Evolutionary conservation across 2,329 filamentous ascomycete species (phyloP).

Genomic region (Metarhizium sp.): DNA sequence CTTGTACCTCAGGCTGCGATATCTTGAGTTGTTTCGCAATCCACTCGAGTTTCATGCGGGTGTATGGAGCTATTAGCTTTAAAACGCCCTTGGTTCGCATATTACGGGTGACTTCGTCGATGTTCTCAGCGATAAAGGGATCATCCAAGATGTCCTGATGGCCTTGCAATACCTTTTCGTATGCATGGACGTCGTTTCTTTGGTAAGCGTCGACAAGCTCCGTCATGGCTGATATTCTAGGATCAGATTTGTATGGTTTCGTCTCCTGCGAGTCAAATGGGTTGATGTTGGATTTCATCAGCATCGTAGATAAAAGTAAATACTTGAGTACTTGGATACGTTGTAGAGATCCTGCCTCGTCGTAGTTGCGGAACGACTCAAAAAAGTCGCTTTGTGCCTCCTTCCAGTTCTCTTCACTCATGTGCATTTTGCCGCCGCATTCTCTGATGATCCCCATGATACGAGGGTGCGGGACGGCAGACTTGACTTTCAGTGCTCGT

Average conservation of each 20-base stretch:
- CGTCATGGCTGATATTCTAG: constrained; percentile 93
- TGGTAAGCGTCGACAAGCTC: constrained; percentile 95
- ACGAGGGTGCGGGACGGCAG: constrained; percentile 95
- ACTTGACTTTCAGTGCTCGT: constrained; percentile 81
- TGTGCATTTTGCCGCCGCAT: constrained; percentile 99
- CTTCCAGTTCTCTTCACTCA: constrained; percentile 99
- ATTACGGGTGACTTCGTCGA: constrained; percentile 95
- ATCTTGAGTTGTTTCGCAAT: constrained; percentile 86
- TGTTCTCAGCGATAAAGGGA: constrained; percentile 96
- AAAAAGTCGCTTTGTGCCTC: constrained; percentile 97
- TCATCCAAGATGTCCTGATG: constrained; percentile 87
- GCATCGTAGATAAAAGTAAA: constrained; percentile 90
- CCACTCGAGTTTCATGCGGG: constrained; percentile 78
- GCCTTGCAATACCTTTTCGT: constrained; percentile 77
- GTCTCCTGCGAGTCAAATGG: constrained; percentile 98
- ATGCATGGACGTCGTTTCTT: constrained; percentile 84
- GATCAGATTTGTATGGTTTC: constrained; percentile 94
- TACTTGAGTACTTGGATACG: constrained; percentile 97
- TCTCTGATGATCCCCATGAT: constrained; percentile 99
- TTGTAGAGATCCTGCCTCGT: constrained; percentile 92
- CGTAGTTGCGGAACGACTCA: constrained; percentile 97
- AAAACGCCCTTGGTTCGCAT: constrained; percentile 95
- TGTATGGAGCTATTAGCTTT: constrained; percentile 91
- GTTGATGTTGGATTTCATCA: constrained; percentile 98
- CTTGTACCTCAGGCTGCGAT: constrained; percentile 75